A percentile compares a stretch with the other conserved stretches of the same genome.
Conservation (phyloP, 2,329 filamentous ascomycete genomes). For the Fusarium nygamai region DNA sequence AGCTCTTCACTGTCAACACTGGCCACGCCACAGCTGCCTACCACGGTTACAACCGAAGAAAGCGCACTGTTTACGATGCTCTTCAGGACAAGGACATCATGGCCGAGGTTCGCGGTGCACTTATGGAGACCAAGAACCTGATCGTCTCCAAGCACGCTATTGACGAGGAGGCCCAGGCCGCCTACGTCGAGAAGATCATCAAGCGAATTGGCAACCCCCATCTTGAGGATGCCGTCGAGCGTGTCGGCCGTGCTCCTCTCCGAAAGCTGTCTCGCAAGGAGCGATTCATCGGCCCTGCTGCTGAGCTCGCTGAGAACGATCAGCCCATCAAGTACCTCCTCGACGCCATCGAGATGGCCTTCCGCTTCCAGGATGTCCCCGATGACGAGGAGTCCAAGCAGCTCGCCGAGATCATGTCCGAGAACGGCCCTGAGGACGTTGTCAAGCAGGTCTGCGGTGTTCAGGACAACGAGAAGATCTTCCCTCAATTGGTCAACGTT, state of each 20-base stretch:
- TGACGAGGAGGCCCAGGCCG: slow-evolving; percentile 75
- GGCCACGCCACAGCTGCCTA: slow-evolving; percentile 96
- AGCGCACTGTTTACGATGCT: slow-evolving; percentile 89
- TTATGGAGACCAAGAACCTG: slow-evolving; percentile 86
- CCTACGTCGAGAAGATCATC: slow-evolving; percentile 93
- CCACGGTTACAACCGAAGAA: slow-evolving; percentile 88
- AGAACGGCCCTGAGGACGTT: slow-evolving; percentile 76
- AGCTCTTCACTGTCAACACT: slow-evolving; percentile 99
- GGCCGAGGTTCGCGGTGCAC: slow-evolving; percentile 78
- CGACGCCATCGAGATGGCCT: slow-evolving; percentile 86
- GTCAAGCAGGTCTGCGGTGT: slow-evolving; percentile 86
- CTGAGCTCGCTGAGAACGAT: slow-evolving; percentile 85
- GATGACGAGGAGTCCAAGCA: slow-evolving; percentile 90
- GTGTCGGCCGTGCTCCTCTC: slow-evolving; percentile 92
- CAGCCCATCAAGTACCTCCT: slow-evolving; percentile 79
- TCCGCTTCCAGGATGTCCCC: slow-evolving; percentile 94
- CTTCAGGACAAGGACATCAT: slow-evolving; percentile 84
- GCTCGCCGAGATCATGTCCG: slow-evolving; percentile 85
- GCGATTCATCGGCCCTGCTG: slow-evolving; percentile 92
- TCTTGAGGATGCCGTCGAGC: slow-evolving; percentile 91
- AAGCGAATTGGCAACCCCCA: slow-evolving; percentile 92
- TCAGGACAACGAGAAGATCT: slow-evolving; percentile 79
- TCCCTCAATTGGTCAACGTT: slow-evolving; percentile 76
- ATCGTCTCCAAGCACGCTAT: slow-evolving; percentile 91
- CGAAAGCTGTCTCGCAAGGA: slow-evolving; percentile 96